Conservation (phyloP, 495 filamentous ascomycete genomes). For the Penicillium soppii region DNA sequence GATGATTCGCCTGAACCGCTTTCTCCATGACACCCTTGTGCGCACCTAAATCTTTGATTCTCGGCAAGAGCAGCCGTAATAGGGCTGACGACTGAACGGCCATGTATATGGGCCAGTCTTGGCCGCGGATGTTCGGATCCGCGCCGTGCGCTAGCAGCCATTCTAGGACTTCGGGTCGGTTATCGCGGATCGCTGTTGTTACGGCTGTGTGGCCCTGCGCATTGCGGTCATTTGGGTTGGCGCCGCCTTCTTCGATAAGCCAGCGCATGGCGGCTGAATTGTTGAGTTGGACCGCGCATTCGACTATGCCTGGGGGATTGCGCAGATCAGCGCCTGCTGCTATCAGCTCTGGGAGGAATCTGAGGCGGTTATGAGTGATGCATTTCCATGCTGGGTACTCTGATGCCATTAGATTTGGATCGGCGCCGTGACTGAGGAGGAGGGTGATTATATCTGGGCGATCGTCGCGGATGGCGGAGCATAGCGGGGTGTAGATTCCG, state of each 20-base stretch:
- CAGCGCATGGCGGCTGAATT: slow-evolving; percentile 46
- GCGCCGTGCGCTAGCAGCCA: slow-evolving; percentile 50
- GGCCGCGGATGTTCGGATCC: slow-evolving; percentile 48
- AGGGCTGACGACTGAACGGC: slow-evolving; percentile 47
- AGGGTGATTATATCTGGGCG: slow-evolving; percentile 49
- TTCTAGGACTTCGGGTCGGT: slow-evolving; percentile 45
- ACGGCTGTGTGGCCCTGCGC: slow-evolving; percentile 47
- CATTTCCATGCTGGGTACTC: slow-evolving; percentile 58
- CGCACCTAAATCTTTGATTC: slow-evolving; percentile 40
- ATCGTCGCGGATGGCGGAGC: slow-evolving; percentile 56
- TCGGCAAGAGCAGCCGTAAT: slow-evolving; percentile 44
- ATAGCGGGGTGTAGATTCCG: slow-evolving; percentile 55
- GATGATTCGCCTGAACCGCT: slow-evolving; percentile 48
- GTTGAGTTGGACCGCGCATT: slow-evolving; percentile 51
- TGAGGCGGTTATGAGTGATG: slow-evolving; percentile 50
- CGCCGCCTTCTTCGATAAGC: slow-evolving; percentile 45
- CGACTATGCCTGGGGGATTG: slow-evolving; percentile 54
- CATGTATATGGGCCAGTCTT: slow-evolving; percentile 58
- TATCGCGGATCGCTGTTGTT: slow-evolving; percentile 53
- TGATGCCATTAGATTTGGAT: slow-evolving; percentile 52
- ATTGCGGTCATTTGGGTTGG: slow-evolving; percentile 49
- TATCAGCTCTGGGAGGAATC: slow-evolving; percentile 49
- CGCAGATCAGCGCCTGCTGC: slow-evolving; percentile 50
- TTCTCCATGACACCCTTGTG: slow-evolving; percentile 56
- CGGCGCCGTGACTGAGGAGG: slow-evolving; percentile 47